phyloP scores from a whole-genome alignment of 2,329 filamentous ascomycete genomes.

The Nectriaceae sp. region DNA sequence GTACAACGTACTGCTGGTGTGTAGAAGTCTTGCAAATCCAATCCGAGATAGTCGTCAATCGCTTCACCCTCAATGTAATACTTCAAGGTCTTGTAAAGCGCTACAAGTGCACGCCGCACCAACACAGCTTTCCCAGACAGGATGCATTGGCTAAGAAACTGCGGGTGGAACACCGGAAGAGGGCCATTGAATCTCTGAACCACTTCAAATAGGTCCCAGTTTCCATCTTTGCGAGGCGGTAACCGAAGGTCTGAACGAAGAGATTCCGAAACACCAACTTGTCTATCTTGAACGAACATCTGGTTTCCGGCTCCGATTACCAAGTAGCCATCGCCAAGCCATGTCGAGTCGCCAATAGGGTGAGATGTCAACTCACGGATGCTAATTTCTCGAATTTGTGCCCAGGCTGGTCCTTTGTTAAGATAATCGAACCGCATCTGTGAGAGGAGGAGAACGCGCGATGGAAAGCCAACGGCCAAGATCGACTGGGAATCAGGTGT shows the following conservation, averaged over 20 bases:
- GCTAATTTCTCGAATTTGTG: constrained; percentile 77
- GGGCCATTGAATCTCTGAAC: constrained; percentile 85
- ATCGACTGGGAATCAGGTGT: constrained; percentile 89
- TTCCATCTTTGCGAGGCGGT: constrained; percentile 49
- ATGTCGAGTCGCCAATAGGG: constrained; percentile 89
- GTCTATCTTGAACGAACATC: constrained; percentile 79
- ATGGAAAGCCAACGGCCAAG: constrained; percentile 88
- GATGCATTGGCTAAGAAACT: constrained; percentile 85
- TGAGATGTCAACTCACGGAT: constrained; percentile 83
- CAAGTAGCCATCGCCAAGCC: constrained; percentile 82
- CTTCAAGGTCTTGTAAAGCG: constrained; percentile 75
- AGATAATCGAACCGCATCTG: constrained; percentile 93
- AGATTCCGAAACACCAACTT: constrained; percentile 65
- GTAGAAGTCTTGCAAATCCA: constrained; percentile 63
- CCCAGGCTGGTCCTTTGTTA: constrained; percentile 87
- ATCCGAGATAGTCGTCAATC: constrained; percentile 75
- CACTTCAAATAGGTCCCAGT: constrained; percentile 75
- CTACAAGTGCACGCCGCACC: constrained; percentile 72
- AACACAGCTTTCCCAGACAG: constrained; percentile 73
- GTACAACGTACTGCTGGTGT: constrained; percentile 22
- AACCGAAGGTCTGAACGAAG: constrained; percentile 55
- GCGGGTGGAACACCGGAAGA: constrained; percentile 87
- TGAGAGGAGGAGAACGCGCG: constrained; percentile 77
- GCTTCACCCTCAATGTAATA: constrained; percentile 80
- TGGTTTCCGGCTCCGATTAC: constrained; percentile 91